Conservation (phyloP, 805 yeast genomes). For the Pichia gijzeniarum region DNA sequence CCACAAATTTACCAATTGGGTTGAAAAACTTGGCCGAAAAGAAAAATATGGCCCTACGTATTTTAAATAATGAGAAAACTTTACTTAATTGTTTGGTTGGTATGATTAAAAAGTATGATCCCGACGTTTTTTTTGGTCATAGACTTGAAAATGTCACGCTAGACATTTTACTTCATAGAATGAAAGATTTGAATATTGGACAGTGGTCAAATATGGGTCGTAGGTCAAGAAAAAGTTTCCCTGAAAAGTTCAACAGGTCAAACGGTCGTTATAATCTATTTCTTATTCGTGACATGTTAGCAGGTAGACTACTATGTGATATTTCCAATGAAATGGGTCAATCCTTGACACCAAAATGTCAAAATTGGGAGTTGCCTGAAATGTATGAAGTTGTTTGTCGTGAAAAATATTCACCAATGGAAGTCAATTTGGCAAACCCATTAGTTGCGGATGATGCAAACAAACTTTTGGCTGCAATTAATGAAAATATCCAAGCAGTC, state of each 20-base stretch:
- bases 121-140: slow-evolving; percentile 89
- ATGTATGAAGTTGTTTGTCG: slow-evolving; percentile 81
- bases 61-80: slow-evolving; percentile 68
- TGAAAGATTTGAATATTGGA: slow-evolving; percentile 64
- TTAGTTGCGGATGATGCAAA: slow-evolving; percentile 61
- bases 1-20: slow-evolving; percentile 67
- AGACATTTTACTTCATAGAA: slow-evolving; percentile 74
- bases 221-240: slow-evolving; percentile 69
- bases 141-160: slow-evolving; percentile 70
- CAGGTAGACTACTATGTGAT: slow-evolving; percentile 88
- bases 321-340: slow-evolving; percentile 93
- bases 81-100: slow-evolving; percentile 72
- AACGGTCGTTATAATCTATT: slow-evolving; percentile 41
- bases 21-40: slow-evolving; percentile 54
- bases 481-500: slow-evolving; percentile 62
- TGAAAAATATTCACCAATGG: slow-evolving; percentile 53
- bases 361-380: slow-evolving; percentile 88
- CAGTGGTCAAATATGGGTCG: slow-evolving; percentile 85
- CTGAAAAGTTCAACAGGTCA: slow-evolving; percentile 58
- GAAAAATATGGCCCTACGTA: slow-evolving; percentile 43
- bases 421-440: slow-evolving; percentile 65
- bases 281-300: slow-evolving; percentile 59
- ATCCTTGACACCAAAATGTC: slow-evolving; percentile 85
- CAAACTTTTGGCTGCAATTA: slow-evolving; percentile 60
- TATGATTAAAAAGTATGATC: slow-evolving; percentile 66